Evolutionary conservation across 805 yeast species (phyloP).

Genomic region (Ascoidea tarda): DNA sequence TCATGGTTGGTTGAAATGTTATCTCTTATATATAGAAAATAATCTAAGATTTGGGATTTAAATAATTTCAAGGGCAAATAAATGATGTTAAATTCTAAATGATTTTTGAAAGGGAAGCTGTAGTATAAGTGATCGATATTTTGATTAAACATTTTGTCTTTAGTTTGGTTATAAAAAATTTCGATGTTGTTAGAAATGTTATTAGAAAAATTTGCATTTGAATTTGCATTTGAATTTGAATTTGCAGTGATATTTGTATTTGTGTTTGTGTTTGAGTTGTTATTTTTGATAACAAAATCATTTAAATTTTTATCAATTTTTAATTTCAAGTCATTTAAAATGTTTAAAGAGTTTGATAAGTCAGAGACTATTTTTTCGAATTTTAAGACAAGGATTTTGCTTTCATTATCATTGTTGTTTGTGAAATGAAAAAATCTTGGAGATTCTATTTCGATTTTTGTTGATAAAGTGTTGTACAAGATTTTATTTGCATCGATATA

Average conservation of each 20-base stretch:
- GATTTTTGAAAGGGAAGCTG: neutral
- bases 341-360: no score
- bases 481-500: neutral
- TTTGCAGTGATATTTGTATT: neutral
- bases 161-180: neutral
- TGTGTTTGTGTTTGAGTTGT: neutral
- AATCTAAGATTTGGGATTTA: conserved; percentile 8
- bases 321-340: no score
- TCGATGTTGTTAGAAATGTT: no score
- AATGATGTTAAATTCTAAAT: neutral
- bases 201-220: neutral
- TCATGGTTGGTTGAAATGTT: conserved; percentile 1
- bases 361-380: neutral
- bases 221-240: no score
- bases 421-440: neutral
- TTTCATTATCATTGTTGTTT: no score
- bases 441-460: neutral
- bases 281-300: neutral
- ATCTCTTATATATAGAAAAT: conserved; percentile 6
- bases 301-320: no score
- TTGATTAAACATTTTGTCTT: no score
- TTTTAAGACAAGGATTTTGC: no score
- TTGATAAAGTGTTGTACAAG: neutral
- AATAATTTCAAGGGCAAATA: conserved; percentile 9
- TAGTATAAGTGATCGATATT: no score